These are phyloP conservation scores for Colletotrichum higginsianum DNA, from an alignment of 2,329 filamentous ascomycete genomes.

Conservation along the genomic window DNA sequence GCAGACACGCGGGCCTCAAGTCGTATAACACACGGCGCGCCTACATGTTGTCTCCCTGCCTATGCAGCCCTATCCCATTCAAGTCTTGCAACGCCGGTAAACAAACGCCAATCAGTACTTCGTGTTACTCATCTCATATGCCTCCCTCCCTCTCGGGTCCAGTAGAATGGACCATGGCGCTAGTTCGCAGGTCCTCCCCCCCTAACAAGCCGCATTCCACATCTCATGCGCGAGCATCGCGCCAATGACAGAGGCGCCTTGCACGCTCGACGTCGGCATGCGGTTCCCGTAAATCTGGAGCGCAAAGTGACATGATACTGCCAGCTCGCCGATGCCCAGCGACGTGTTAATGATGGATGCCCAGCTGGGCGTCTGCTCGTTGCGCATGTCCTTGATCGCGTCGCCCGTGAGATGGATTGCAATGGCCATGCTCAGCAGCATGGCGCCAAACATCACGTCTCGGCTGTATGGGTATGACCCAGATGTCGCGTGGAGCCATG, in stretches of 20 bases:
- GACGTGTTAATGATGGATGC: conserved; percentile 34
- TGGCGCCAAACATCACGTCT: conserved; percentile 43
- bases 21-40: neutral
- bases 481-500: conserved; percentile 41
- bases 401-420: conserved; percentile 39
- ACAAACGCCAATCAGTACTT: conserved; percentile 28
- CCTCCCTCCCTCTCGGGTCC: neutral
- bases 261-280: conserved; percentile 24
- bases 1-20: neutral
- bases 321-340: conserved; percentile 40
- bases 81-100: conserved; percentile 22
- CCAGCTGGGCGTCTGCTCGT: conserved; percentile 29
- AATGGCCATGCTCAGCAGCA: conserved; percentile 38
- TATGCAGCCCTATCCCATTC: conserved; percentile 5
- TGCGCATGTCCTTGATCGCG: conserved; percentile 35
- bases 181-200: neutral
- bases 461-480: conserved; percentile 37
- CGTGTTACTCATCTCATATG: conserved; percentile 32
- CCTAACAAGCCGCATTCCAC: conserved; percentile 39
- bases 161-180: neutral
- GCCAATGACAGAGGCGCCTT: conserved; percentile 38
- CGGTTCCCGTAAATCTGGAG: conserved; percentile 37
- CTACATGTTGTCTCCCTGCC: conserved; percentile 4
- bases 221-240: conserved; percentile 40
- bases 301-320: conserved; percentile 36